Evolutionary conservation across 495 filamentous ascomycete genomes (phyloP), one percentile per base, ranked within the genome.

Genomic region (Podospora pseudoanserina): DNA sequence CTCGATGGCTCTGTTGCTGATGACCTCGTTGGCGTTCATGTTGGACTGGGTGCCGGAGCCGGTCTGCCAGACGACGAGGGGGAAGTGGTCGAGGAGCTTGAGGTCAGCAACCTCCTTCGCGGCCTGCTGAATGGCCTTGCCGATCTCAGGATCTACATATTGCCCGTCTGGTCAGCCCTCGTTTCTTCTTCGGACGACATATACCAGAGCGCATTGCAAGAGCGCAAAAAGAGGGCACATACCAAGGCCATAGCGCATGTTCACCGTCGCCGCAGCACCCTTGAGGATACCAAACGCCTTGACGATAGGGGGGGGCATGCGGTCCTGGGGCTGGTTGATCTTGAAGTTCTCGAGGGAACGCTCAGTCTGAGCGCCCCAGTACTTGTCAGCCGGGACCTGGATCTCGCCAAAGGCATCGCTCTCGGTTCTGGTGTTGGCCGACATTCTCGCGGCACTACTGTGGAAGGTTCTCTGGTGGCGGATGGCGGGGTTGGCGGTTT

Each of bases 1-100:
- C 84, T 99, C 96, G 79, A 99, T 99, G 56, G 95, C 95, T 68
- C 95, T 92, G 86, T 99, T 99, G 68, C 94, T 97, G 82, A 99
- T 99, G 79, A 99, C 95, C 82, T 99, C 95, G 82, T 99, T 99
- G 78, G 95, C 94, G 85, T 99, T 99, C 95, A 99, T 99, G 88
- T 99, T 99, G 77, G 93, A 97, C 83, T 99, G 95, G 28, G 95
- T 99, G 74, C 95, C 95, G 19, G 96, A 98, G 66, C 95, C 95
- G 53, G 95, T 99, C 81, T 99, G 95, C 95, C 95, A 99, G 75
- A 99, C 94, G 64, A 98, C 95, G 62, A 99, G 90, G 65, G 94
- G 95, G 83, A 99, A 99, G 87, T 99, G 95, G 80, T 97, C 93
- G 76, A 96, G 79, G 70, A 98, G 89, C 86, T 97, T 97, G 74